Percentiles rank a stretch among this genome's conserved stretches.
Evolutionary conservation across 2,329 filamentous ascomycete genomes (phyloP).

Genomic region (Zopfia rhizophila): DNA sequence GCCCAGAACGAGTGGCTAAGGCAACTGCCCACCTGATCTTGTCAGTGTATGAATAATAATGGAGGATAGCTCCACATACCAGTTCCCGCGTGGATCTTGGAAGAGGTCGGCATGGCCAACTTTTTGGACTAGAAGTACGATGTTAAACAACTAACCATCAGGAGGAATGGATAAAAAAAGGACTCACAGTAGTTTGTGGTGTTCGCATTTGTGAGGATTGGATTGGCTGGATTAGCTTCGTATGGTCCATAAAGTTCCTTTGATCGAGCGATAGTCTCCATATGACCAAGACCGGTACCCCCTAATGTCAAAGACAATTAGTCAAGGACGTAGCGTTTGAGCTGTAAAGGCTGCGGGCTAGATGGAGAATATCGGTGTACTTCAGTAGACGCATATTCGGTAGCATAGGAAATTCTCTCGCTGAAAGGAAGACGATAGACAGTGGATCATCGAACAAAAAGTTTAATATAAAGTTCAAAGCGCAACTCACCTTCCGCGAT

Average conservation of each 20-base stretch:
- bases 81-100: conserved; percentile 35
- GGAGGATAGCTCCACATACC: conserved; percentile 17
- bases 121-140: conserved; percentile 28
- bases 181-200: conserved; percentile 49
- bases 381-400: too few relatives aligned
- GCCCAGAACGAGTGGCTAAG: conserved; percentile 36
- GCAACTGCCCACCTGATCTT: conserved; percentile 36
- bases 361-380: too few relatives aligned
- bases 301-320: too few relatives aligned
- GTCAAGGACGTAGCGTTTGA: too few relatives aligned
- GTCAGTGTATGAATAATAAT: neutral
- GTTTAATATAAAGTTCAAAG: neutral
- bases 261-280: conserved; percentile 51
- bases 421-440: too few relatives aligned
- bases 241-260: conserved; percentile 50
- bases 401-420: too few relatives aligned
- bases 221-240: conserved; percentile 48
- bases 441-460: neutral
- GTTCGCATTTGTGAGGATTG: conserved; percentile 51
- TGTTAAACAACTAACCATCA: neutral
- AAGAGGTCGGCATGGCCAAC: conserved; percentile 42
- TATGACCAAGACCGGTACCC: conserved; percentile 50
- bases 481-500: conserved; percentile 36
- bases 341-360: too few relatives aligned
- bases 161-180: conserved; percentile 10